phyloP scores from a whole-genome alignment of 495 filamentous ascomycete species.

The Penicillium bialowiezense region DNA sequence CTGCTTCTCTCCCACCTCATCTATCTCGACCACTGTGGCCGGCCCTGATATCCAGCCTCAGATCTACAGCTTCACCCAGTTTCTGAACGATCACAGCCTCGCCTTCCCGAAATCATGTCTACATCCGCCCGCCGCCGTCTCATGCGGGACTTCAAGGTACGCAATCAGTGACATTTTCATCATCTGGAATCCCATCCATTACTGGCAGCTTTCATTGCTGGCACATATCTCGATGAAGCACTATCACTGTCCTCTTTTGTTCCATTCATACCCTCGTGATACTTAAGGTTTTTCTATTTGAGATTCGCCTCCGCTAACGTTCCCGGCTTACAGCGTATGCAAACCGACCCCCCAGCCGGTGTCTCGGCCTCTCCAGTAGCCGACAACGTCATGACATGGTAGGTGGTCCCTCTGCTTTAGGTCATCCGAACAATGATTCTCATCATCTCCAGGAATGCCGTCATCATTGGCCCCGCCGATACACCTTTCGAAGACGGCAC shows the following conservation, averaged over 20 bases:
- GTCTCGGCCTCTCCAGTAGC: conserved; percentile 95
- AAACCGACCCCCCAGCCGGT: conserved; percentile 95
- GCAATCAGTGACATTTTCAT: conserved; percentile 20
- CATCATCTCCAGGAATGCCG: conserved; percentile 76
- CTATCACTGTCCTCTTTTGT: too few relatives aligned
- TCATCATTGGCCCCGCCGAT: conserved; percentile 96
- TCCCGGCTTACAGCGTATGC: conserved; percentile 74
- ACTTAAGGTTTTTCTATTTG: neutral
- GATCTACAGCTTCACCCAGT: neutral
- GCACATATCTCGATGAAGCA: too few relatives aligned
- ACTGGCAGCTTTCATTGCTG: too few relatives aligned
- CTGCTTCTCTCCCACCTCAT: neutral
- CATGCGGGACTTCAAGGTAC: conserved; percentile 98
- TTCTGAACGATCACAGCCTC: neutral
- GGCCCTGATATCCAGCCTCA: neutral
- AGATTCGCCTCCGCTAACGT: conserved; percentile 16
- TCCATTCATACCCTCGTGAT: neutral
- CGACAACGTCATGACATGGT: conserved; percentile 99
- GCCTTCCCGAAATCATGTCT: conserved; percentile 61
- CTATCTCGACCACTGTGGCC: neutral
- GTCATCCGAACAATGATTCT: neutral
- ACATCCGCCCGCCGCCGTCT: conserved; percentile 90
- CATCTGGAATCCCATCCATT: neutral
- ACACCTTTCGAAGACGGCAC: conserved; percentile 99
- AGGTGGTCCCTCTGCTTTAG: conserved; percentile 19